A percentile compares a stretch with the other conserved stretches of the same genome.
phyloP scores from a whole-genome alignment of 2,329 filamentous ascomycete genomes.

The Ceratocystis variospora region DNA sequence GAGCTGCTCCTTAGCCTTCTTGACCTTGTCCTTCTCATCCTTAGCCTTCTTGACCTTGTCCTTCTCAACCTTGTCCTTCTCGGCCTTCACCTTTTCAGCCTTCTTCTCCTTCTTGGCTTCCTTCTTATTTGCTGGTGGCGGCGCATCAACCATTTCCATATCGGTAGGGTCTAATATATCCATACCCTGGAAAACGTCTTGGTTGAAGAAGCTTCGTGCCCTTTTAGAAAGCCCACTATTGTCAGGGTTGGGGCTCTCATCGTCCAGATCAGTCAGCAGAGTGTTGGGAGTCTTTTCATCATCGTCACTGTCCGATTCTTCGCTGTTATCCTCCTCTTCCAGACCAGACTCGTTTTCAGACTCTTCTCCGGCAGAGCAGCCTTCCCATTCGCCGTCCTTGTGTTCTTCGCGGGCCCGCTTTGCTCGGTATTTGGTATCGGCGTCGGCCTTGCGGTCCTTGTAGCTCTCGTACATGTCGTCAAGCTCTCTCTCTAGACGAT shows the following conservation, averaged over 20 bases:
- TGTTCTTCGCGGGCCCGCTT: slow-evolving; percentile 76
- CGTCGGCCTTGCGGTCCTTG: slow-evolving; percentile 61
- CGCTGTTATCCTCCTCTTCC: slow-evolving; percentile 38
- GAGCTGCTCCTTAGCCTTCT: slow-evolving; percentile 7
- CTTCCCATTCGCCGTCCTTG: slow-evolving; percentile 83
- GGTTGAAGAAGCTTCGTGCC: slow-evolving; percentile 80
- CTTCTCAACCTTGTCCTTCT: slow-evolving; percentile 21
- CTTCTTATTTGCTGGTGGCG: slow-evolving; percentile 22
- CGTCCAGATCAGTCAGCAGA: slow-evolving; percentile 30
- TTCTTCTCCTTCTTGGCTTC: slow-evolving; percentile 22
- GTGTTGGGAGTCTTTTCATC: slow-evolving; percentile 26
- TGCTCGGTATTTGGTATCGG: slow-evolving; percentile 76
- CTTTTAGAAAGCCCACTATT: slow-evolving; percentile 54
- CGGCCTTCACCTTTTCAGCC: slow-evolving; percentile 26
- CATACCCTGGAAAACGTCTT: slow-evolving; percentile 84
- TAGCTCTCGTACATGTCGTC: slow-evolving; percentile 81
- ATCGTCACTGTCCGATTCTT: slow-evolving; percentile 25
- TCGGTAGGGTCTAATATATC: slow-evolving; percentile 33
- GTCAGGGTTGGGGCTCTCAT: slow-evolving; percentile 27
- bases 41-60: slow-evolving; percentile 17
- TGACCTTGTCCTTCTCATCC: slow-evolving; percentile 17
- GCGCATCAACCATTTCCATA: slow-evolving; percentile 25
- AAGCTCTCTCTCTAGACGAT: slow-evolving; percentile 69
- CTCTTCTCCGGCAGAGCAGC: slow-evolving; percentile 59
- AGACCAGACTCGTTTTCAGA: slow-evolving; percentile 42